Evolutionary conservation across 495 filamentous ascomycete species (phyloP).

Genomic region (Penicillium cataractarum): DNA sequence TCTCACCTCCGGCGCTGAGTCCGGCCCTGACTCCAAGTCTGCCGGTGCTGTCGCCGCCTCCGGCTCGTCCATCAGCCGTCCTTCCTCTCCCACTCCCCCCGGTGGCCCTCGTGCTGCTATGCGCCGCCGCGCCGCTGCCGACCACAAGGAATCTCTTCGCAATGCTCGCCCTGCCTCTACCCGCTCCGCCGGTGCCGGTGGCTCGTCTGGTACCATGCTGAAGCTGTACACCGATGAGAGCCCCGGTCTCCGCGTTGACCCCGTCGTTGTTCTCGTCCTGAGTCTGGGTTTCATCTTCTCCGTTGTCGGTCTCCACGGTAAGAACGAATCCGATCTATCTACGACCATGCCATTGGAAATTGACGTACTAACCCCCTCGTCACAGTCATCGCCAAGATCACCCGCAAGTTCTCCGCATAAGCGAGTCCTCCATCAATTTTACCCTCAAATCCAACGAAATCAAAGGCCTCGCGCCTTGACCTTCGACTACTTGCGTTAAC

Average conservation of each 20-base stretch:
- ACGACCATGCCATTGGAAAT: neutral
- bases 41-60: slow-evolving; percentile 65
- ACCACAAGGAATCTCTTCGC: slow-evolving; percentile 91
- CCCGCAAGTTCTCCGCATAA: slow-evolving; percentile 78
- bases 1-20: slow-evolving; percentile 54
- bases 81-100: slow-evolving; percentile 85
- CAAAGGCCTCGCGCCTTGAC: slow-evolving; percentile 2
- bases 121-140: slow-evolving; percentile 88
- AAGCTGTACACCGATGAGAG: slow-evolving; percentile 99
- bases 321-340: slow-evolving; percentile 29
- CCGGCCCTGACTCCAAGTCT: slow-evolving; percentile 59
- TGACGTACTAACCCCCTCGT: slow-evolving; percentile 24
- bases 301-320: slow-evolving; percentile 96
- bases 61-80: slow-evolving; percentile 69
- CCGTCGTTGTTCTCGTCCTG: slow-evolving; percentile 92
- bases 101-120: slow-evolving; percentile 94
- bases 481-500: slow-evolving; percentile 5
- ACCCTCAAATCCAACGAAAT: slow-evolving; percentile 4
- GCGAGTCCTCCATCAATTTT: slow-evolving; percentile 13
- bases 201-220: slow-evolving; percentile 97
- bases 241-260: slow-evolving; percentile 94
- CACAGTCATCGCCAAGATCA: slow-evolving; percentile 94
- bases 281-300: slow-evolving; percentile 97
- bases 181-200: slow-evolving; percentile 89
- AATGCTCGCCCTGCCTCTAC: slow-evolving; percentile 91